Conservation (phyloP, 208 protist species). For the Leishmania tropica region DNA sequence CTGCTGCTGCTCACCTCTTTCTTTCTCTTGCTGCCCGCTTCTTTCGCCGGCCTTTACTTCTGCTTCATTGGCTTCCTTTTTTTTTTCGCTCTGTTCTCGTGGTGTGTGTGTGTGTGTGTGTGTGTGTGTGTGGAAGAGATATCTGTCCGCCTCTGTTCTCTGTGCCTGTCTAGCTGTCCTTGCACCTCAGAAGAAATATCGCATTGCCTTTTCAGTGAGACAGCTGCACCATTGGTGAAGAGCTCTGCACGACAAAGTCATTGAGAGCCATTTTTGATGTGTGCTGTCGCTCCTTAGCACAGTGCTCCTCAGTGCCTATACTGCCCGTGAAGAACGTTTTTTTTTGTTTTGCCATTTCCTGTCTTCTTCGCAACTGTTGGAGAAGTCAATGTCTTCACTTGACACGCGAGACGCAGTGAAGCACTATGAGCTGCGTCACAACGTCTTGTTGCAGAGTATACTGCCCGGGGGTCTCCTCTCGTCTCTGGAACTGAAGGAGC, state of each 20-base stretch:
- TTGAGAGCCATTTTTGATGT: not conserved
- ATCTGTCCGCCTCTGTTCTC: not conserved
- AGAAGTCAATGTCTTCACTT: slow-evolving; percentile 19
- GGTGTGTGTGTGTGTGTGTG: not conserved
- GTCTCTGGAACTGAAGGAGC: slow-evolving; percentile 19
- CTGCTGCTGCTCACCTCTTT: not conserved
- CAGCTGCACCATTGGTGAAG: not conserved
- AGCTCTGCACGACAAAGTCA: not conserved
- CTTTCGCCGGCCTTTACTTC: not conserved
- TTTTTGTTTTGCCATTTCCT: not conserved
- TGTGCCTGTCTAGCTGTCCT: not conserved
- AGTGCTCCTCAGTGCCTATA: not conserved
- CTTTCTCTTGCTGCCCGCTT: not conserved
- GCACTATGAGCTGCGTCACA: slow-evolving; percentile 43
- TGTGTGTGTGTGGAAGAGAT: no score
- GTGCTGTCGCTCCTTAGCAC: not conserved
- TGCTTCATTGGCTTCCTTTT: not conserved
- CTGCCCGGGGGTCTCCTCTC: slow-evolving; percentile 46
- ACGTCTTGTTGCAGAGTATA: slow-evolving; percentile 57
- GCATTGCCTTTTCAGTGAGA: not conserved
- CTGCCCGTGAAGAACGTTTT: not conserved
- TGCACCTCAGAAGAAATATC: not conserved
- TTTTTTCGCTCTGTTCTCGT: not conserved
- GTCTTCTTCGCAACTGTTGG: not conserved
- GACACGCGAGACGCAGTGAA: slow-evolving; percentile 28